Percentiles rank a stretch among this genome's conserved stretches.
Evolutionary conservation across 257 asterid species (phyloP).

Genomic region (Capsicum pubescens): DNA sequence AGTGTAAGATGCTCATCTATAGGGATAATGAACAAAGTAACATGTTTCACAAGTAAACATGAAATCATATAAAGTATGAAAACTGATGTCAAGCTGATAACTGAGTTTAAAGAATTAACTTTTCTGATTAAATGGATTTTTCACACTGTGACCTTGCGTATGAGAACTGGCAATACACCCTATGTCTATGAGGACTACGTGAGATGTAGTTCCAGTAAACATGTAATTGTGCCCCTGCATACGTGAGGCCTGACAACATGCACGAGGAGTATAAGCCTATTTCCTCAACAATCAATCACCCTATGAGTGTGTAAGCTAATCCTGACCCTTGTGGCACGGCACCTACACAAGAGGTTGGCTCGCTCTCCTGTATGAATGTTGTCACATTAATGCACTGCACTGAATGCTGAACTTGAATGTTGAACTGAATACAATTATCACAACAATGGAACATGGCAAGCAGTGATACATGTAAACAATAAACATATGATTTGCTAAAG

Average conservation of each 20-base stretch:
- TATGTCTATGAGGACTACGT: too few relatives aligned
- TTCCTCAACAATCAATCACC: background rate
- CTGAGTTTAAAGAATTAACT: background rate
- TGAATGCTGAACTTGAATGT: background rate
- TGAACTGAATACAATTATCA: background rate
- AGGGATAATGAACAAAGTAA: background rate
- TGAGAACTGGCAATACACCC: background rate
- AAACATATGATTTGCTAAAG: background rate
- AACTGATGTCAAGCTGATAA: background rate
- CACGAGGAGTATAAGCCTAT: background rate
- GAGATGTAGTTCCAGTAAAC: background rate
- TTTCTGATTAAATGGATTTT: background rate
- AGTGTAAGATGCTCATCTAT: too few relatives aligned
- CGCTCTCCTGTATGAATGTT: background rate
- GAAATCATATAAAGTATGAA: background rate
- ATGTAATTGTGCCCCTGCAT: background rate
- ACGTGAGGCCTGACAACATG: background rate
- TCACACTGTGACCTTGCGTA: background rate
- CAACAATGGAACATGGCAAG: background rate
- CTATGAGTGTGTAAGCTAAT: background rate
- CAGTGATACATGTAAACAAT: background rate
- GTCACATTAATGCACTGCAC: background rate
- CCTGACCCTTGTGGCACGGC: background rate
- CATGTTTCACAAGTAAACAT: background rate
- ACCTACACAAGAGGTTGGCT: background rate